These are phyloP conservation scores for Fermentozyma sake DNA, from an alignment of 1,139 yeast species.

Conservation along the genomic window DNA sequence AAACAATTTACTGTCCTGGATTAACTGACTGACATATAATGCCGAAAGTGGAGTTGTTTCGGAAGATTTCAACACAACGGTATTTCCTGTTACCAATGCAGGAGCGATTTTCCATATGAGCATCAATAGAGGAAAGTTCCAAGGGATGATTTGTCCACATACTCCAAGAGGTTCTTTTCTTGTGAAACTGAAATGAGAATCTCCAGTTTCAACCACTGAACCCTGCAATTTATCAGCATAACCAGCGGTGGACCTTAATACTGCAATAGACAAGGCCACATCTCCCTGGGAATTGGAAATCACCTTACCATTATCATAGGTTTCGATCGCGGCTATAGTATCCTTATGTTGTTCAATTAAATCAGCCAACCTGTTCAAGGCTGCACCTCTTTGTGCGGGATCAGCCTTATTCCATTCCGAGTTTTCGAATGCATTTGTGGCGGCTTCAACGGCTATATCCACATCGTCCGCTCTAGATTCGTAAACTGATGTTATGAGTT, in stretches of 20 bases:
- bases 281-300: constrained; percentile 11
- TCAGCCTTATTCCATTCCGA: constrained; percentile 8
- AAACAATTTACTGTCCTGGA: constrained; percentile 60
- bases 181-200: constrained; percentile 17
- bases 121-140: constrained; percentile 87
- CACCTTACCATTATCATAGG: constrained; percentile 9
- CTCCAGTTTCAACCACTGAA: constrained; percentile 16
- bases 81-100: constrained; percentile 77
- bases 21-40: constrained; percentile 54
- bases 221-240: constrained; percentile 18
- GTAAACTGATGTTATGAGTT: constrained; percentile 47
- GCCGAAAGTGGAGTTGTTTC: constrained; percentile 84
- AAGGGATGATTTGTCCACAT: constrained; percentile 79
- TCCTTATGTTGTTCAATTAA: constrained; percentile 7
- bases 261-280: constrained; percentile 13
- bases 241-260: constrained; percentile 16
- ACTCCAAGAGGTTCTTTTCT: constrained; percentile 70
- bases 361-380: constrained; percentile 8
- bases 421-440: constrained; percentile 43
- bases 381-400: constrained; percentile 6
- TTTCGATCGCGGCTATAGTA: constrained; percentile 7
- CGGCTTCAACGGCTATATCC: constrained; percentile 55
- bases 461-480: constrained; percentile 57
- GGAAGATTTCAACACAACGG: constrained; percentile 75
- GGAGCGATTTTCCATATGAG: constrained; percentile 86